Evolutionary conservation across 345 rosid species (phyloP).

Genomic region (Orychophragmus violaceus): DNA sequence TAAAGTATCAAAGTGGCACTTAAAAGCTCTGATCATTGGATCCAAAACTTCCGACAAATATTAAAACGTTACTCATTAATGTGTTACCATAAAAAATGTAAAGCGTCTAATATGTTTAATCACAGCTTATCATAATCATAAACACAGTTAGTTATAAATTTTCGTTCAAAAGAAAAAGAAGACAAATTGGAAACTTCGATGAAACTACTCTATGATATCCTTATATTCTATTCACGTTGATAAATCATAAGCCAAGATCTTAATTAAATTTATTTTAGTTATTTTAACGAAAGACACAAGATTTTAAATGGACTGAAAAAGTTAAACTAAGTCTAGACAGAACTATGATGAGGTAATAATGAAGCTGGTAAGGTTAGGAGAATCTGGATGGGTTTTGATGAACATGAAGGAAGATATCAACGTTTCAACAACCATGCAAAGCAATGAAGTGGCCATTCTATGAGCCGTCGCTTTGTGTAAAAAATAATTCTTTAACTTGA

Average conservation of each 20-base stretch:
- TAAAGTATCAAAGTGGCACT: neutral
- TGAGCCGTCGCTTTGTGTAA: neutral
- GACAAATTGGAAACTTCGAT: slow-evolving; percentile 3
- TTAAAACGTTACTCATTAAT: neutral
- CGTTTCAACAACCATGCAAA: slow-evolving; percentile 30
- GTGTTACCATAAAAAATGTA: neutral
- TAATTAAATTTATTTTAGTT: neutral
- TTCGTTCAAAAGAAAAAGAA: neutral
- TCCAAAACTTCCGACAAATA: neutral
- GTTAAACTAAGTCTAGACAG: neutral
- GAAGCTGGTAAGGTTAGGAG: slow-evolving; percentile 33
- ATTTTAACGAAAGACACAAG: neutral
- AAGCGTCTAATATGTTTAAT: neutral
- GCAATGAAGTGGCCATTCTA: slow-evolving; percentile 26
- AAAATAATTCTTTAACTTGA: neutral
- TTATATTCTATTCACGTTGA: neutral
- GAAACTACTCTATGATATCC: neutral
- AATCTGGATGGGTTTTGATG: slow-evolving; percentile 22
- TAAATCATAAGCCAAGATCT: neutral
- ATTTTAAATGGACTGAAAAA: neutral
- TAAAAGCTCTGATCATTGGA: neutral
- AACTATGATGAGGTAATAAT: slow-evolving; percentile 17
- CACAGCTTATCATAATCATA: neutral
- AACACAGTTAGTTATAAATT: neutral
- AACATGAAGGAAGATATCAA: slow-evolving; percentile 28